Conservation (phyloP, 2,329 filamentous ascomycete genomes). For the Cadophora malorum region DNA sequence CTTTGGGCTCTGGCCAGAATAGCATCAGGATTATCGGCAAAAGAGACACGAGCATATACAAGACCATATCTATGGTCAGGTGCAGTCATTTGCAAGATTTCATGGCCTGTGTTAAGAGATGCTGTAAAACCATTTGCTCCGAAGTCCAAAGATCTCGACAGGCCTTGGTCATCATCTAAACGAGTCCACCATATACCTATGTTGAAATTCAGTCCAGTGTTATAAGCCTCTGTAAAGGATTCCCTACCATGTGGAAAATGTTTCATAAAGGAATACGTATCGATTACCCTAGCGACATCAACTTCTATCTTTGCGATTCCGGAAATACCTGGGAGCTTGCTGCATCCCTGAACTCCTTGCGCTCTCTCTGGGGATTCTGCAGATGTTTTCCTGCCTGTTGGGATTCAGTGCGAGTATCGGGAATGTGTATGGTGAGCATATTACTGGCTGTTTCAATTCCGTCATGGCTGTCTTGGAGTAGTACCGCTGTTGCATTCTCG, state of each 20-base stretch:
- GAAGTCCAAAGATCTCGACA: background rate
- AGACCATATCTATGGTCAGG: background rate
- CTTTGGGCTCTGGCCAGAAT: conserved; percentile 1
- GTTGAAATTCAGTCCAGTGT: background rate
- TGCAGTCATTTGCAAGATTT: background rate
- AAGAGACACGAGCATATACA: background rate
- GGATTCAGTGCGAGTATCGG: no score
- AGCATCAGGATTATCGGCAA: background rate
- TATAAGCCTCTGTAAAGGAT: background rate
- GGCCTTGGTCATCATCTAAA: background rate
- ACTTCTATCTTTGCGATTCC: background rate
- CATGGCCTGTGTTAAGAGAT: background rate
- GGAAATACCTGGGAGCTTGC: background rate
- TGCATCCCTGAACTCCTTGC: background rate
- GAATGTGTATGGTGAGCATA: no score
- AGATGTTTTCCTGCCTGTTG: no score
- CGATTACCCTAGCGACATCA: background rate
- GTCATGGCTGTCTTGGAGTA: no score
- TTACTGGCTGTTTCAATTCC: no score
- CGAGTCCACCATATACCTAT: background rate
- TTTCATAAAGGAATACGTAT: background rate
- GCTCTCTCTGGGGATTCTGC: background rate
- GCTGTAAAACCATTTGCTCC: background rate
- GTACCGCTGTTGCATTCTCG: no score
- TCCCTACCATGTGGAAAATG: background rate